Evolutionary conservation across 306 rosid species (phyloP).

Genomic region (Cucurbita pepo): DNA sequence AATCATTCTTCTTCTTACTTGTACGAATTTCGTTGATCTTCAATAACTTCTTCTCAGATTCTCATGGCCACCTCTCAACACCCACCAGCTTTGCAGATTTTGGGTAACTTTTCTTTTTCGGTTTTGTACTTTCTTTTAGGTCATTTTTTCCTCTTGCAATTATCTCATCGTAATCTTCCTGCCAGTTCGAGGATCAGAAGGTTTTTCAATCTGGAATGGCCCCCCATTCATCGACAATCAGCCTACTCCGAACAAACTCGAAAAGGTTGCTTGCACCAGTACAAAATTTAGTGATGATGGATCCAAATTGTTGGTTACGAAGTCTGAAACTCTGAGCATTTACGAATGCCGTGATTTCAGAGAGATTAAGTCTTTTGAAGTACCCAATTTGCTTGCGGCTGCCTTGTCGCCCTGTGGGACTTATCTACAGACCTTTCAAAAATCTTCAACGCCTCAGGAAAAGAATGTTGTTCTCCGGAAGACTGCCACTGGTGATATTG

Average conservation of each 20-base stretch:
- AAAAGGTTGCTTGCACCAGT: constrained; percentile 34
- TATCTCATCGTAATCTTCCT: not conserved
- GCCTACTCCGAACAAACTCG: constrained; percentile 43
- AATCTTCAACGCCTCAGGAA: constrained; percentile 46
- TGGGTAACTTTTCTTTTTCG: constrained; percentile 27
- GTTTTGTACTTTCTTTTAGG: not conserved
- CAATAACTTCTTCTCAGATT: not conserved
- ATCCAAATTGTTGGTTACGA: constrained; percentile 47
- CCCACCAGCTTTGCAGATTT: constrained; percentile 46
- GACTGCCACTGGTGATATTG: constrained; percentile 36
- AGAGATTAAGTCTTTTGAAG: constrained; percentile 53
- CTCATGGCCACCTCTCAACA: constrained; percentile 40
- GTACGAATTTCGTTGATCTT: not conserved
- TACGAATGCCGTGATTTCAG: constrained; percentile 35
- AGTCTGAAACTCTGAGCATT: constrained; percentile 35
- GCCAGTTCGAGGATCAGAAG: constrained; percentile 61
- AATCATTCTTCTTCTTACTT: not conserved
- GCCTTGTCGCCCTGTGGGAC: constrained; percentile 61
- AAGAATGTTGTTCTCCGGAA: constrained; percentile 68
- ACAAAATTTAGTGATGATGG: constrained; percentile 70
- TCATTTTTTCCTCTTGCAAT: not conserved
- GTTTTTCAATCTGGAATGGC: constrained; percentile 68
- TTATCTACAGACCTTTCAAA: constrained; percentile 63
- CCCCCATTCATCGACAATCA: constrained; percentile 50
- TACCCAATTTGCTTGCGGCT: constrained; percentile 45